A percentile compares a stretch with the other conserved stretches of the same genome.
Evolutionary conservation across 768 basidiomycete species (phyloP).

Genomic region (Gautieria morchelliformis): DNA sequence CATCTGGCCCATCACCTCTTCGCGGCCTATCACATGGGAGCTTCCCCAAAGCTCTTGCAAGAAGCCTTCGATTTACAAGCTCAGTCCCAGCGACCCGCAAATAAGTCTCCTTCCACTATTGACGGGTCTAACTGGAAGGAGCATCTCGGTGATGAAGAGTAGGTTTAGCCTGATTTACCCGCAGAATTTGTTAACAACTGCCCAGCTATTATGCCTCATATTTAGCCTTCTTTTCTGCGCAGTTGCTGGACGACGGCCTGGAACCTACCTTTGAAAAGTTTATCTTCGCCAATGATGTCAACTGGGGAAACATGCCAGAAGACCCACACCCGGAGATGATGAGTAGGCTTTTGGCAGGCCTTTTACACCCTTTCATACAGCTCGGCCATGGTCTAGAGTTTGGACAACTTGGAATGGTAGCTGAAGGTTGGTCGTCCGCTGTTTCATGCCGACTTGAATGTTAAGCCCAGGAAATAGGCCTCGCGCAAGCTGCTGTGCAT

Average conservation of each 20-base stretch:
- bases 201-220: constrained; percentile 54
- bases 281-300: constrained; percentile 44
- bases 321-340: constrained; percentile 22
- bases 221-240: constrained; percentile 41
- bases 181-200: neutral
- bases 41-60: constrained; percentile 29
- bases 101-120: constrained; percentile 37
- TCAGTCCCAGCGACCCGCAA: constrained; percentile 26
- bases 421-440: constrained; percentile 39
- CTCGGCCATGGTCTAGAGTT: constrained; percentile 57
- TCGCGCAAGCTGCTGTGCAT: constrained; percentile 48
- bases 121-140: constrained; percentile 38
- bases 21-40: constrained; percentile 55
- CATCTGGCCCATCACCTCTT: constrained; percentile 51
- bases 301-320: constrained; percentile 25
- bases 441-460: neutral
- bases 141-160: constrained; percentile 52
- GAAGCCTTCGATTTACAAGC: constrained; percentile 31
- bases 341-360: constrained; percentile 7
- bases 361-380: constrained; percentile 61
- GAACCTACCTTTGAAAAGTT: constrained; percentile 46
- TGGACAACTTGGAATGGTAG: constrained; percentile 43
- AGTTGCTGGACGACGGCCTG: constrained; percentile 33
- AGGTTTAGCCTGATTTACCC: constrained; percentile 11
- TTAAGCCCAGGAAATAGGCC: constrained; percentile 27